Evolutionary conservation across 768 basidiomycete genomes (phyloP).

Genomic region (Mycena epipterygia): DNA sequence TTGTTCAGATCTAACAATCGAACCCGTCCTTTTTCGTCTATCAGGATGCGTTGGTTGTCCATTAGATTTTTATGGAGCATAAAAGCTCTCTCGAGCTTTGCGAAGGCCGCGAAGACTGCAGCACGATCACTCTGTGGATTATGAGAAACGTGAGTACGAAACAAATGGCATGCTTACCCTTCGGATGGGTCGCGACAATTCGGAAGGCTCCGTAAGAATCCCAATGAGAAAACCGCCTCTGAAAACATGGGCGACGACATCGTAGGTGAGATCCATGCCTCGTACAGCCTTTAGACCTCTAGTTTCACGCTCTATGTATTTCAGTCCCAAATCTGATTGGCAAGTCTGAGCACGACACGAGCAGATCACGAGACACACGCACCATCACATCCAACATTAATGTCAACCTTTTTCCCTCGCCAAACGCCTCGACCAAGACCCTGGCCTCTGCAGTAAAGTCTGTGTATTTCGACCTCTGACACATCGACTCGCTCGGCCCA

Average conservation of each 20-base stretch:
- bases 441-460: neutral
- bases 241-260: conserved; percentile 26
- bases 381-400: conserved; percentile 13
- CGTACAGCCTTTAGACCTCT: neutral
- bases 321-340: neutral
- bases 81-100: conserved; percentile 24
- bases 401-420: conserved; percentile 18
- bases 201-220: conserved; percentile 5
- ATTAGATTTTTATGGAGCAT: neutral
- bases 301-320: neutral
- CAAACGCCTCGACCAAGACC: conserved; percentile 5
- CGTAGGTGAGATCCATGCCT: conserved; percentile 17
- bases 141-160: neutral
- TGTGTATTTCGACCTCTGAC: conserved; percentile 14
- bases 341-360: neutral
- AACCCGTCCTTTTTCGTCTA: conserved; percentile 15
- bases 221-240: conserved; percentile 11
- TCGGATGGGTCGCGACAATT: neutral
- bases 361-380: neutral
- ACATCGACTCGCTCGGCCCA: conserved; percentile 26
- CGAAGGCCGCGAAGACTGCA: conserved; percentile 26
- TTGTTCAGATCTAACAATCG: neutral
- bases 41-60: neutral
- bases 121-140: conserved; percentile 27
- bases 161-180: neutral